Percentiles rank a stretch among this genome's conserved stretches.
phyloP scores from a whole-genome alignment of 1,284 basidiomycete genomes.

The Sanguinoderma infundibulare region DNA sequence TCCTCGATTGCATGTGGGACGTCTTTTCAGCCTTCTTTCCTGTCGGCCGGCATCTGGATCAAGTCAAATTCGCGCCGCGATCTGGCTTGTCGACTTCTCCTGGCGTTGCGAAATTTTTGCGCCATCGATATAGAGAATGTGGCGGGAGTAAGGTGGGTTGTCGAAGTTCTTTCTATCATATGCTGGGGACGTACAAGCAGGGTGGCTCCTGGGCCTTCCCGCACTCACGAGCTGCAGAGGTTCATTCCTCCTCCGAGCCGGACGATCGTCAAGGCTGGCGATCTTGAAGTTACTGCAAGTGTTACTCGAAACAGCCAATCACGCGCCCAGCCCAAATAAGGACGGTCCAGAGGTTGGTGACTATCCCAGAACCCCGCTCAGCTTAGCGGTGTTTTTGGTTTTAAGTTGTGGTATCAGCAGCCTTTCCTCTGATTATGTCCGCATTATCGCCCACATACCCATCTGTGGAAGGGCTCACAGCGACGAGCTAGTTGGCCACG shows the following conservation, averaged over 20 bases:
- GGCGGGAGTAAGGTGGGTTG: neutral
- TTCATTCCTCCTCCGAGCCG: neutral
- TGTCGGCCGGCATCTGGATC: neutral
- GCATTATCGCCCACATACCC: neutral
- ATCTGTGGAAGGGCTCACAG: neutral
- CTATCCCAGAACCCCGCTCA: no score
- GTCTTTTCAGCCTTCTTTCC: neutral
- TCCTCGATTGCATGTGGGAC: neutral
- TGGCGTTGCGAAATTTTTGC: neutral
- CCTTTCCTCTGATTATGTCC: no score
- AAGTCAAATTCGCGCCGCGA: neutral
- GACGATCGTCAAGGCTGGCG: neutral
- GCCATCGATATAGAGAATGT: no score
- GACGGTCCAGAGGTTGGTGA: no score
- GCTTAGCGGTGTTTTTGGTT: no score
- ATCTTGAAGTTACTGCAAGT: neutral
- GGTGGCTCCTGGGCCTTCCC: neutral
- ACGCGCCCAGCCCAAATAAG: no score
- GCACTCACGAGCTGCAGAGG: neutral
- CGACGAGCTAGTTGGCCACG: no score
- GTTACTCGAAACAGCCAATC: neutral
- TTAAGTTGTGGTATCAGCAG: no score
- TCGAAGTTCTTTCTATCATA: neutral
- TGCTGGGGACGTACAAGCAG: neutral
- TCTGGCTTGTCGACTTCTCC: neutral